These are phyloP conservation scores for Coemansia sp. DNA, from an alignment of 192 early-diverging fungal species.

Conservation along the genomic window DNA sequence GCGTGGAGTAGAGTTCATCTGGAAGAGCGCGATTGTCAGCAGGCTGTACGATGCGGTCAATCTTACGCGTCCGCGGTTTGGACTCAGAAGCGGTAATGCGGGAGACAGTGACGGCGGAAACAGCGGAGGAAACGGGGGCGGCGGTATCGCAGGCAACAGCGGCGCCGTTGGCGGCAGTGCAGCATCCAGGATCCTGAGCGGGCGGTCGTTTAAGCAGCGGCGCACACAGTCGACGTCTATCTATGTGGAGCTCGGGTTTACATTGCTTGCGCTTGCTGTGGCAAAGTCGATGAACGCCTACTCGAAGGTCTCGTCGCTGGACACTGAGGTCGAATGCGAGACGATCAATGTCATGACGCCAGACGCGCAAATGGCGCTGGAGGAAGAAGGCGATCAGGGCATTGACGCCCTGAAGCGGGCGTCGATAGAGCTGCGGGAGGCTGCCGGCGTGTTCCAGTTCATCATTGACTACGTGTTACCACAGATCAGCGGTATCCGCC, in stretches of 20 bases:
- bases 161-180: conserved; percentile 7
- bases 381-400: conserved; percentile 49
- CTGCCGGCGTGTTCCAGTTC: conserved; percentile 50
- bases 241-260: conserved; percentile 53
- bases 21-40: conserved; percentile 53
- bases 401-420: conserved; percentile 49
- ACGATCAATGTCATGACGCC: conserved; percentile 52
- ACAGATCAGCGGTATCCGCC: conserved; percentile 22
- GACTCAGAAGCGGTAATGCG: conserved; percentile 10
- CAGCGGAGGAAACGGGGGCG: conserved; percentile 11
- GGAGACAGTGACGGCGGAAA: conserved; percentile 32
- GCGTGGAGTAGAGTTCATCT: conserved; percentile 47
- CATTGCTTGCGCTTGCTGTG: conserved; percentile 44
- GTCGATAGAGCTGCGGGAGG: conserved; percentile 48
- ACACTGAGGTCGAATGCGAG: conserved; percentile 54
- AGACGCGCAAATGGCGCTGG: conserved; percentile 7
- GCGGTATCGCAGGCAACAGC: background rate
- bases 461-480: conserved; percentile 48
- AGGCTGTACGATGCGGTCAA: conserved; percentile 34
- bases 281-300: conserved; percentile 55
- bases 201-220: conserved; percentile 34
- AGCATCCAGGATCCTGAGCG: conserved; percentile 26
- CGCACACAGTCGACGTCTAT: conserved; percentile 49
- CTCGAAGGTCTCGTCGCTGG: conserved; percentile 44
- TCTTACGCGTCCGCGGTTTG: conserved; percentile 23